phyloP scores from a whole-genome alignment of 2,329 filamentous ascomycete genomes.

The Arthrocladium fulminans region DNA sequence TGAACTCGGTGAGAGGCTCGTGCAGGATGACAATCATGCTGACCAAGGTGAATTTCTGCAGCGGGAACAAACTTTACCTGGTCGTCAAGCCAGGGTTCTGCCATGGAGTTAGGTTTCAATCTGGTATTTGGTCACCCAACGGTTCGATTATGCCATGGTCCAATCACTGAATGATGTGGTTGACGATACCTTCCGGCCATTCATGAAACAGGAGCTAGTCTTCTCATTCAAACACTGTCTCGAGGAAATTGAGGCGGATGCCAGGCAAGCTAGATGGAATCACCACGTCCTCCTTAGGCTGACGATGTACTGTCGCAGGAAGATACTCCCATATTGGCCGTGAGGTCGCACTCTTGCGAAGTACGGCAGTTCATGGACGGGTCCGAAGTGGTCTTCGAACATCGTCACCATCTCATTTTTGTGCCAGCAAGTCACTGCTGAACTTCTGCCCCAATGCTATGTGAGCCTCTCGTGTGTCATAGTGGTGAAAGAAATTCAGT shows the following conservation, averaged over 20 bases:
- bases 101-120: constrained; percentile 55
- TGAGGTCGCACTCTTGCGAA: too few species aligned
- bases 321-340: too few species aligned
- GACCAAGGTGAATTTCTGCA: constrained; percentile 65
- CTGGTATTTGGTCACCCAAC: constrained; percentile 57
- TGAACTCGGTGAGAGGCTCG: constrained; percentile 40
- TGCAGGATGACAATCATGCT: constrained; percentile 31
- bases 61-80: constrained; percentile 76
- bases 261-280: constrained; percentile 53
- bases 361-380: too few species aligned
- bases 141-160: constrained; percentile 59
- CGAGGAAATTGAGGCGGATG: constrained; percentile 43
- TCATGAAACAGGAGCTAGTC: constrained; percentile 68
- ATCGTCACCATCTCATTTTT: too few species aligned
- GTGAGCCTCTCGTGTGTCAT: too few species aligned
- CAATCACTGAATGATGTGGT: constrained; percentile 57
- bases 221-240: constrained; percentile 68
- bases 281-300: too few species aligned
- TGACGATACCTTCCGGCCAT: constrained; percentile 56
- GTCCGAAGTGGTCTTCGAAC: too few species aligned
- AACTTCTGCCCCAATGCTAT: too few species aligned
- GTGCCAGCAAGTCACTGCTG: too few species aligned
- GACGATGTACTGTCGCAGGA: too few species aligned
- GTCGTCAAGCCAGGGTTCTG: constrained; percentile 50
- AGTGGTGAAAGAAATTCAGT: too few species aligned